Evolutionary conservation across 352 stramenopile genomes (phyloP).

Genomic region (Pythium grandisporangium): DNA sequence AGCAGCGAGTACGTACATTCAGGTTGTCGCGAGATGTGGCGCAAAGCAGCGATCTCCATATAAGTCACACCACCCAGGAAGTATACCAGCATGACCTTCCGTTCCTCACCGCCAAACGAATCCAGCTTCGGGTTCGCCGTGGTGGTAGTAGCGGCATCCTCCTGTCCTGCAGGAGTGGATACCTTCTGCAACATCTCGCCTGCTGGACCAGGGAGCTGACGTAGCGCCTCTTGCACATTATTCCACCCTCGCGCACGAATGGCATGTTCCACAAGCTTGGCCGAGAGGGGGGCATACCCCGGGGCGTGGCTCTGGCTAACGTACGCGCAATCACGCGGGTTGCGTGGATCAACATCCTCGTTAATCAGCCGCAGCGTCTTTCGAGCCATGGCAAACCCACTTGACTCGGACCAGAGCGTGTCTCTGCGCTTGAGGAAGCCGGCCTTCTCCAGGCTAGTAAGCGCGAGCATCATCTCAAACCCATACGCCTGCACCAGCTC

Average conservation of each 20-base stretch:
- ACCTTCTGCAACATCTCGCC: slow-evolving; percentile 67
- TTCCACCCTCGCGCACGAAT: slow-evolving; percentile 73
- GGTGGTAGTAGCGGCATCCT: slow-evolving; percentile 14
- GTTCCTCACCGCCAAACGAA: slow-evolving; percentile 59
- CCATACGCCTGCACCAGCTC: slow-evolving; percentile 96
- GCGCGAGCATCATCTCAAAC: slow-evolving; percentile 91
- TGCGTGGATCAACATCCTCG: slow-evolving; percentile 89
- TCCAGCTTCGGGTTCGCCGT: slow-evolving; percentile 41
- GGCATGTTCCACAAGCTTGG: slow-evolving; percentile 88
- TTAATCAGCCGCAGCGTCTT: slow-evolving; percentile 94
- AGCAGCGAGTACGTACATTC: slow-evolving; percentile 56
- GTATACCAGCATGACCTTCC: slow-evolving; percentile 94
- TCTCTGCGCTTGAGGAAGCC: slow-evolving; percentile 88
- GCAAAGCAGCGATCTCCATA: slow-evolving; percentile 95
- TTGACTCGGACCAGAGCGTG: slow-evolving; percentile 75
- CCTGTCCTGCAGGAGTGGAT: slow-evolving; percentile 22
- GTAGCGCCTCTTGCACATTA: slow-evolving; percentile 72
- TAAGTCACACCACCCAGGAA: slow-evolving; percentile 95
- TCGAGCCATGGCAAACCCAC: slow-evolving; percentile 76
- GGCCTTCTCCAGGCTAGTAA: slow-evolving; percentile 92
- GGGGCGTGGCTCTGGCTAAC: slow-evolving; percentile 65
- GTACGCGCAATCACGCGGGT: slow-evolving; percentile 94
- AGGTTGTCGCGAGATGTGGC: slow-evolving; percentile 89
- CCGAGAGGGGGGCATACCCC: slow-evolving; percentile 92
- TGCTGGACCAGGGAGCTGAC: slow-evolving; percentile 70